Evolutionary conservation across 1,139 yeast species (phyloP).

Genomic region (Eremothecium gossypii): DNA sequence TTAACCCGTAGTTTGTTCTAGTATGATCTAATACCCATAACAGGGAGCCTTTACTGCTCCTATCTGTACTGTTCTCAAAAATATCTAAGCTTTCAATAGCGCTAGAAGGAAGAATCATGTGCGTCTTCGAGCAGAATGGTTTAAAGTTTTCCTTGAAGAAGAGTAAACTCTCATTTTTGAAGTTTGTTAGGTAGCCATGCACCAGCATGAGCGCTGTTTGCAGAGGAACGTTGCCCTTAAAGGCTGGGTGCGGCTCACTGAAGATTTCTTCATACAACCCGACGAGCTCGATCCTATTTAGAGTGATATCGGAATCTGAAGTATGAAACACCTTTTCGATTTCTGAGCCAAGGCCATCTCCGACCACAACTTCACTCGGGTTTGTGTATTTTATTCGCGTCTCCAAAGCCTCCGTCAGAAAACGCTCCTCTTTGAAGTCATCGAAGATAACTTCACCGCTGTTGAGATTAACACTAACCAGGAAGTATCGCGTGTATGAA

Average conservation of each 20-base stretch:
- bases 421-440: slow-evolving; percentile 45
- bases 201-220: slow-evolving; percentile 30
- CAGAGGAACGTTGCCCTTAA: not conserved
- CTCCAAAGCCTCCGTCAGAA: slow-evolving; percentile 51
- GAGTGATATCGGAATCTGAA: slow-evolving; percentile 19
- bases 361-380: slow-evolving; percentile 61
- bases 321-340: slow-evolving; percentile 16
- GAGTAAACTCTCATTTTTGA: slow-evolving; percentile 50
- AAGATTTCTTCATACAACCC: not conserved
- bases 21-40: slow-evolving; percentile 77
- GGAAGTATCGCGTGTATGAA: slow-evolving; percentile 15
- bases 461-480: slow-evolving; percentile 65
- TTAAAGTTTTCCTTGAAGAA: slow-evolving; percentile 41
- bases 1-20: slow-evolving; percentile 62
- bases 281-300: slow-evolving; percentile 2
- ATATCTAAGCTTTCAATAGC: slow-evolving; percentile 67
- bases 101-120: slow-evolving; percentile 62
- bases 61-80: slow-evolving; percentile 54
- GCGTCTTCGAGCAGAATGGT: slow-evolving; percentile 42
- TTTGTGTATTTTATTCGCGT: slow-evolving; percentile 63
- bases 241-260: not conserved
- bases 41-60: slow-evolving; percentile 54
- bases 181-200: slow-evolving; percentile 49
- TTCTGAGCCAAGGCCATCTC: slow-evolving; percentile 30
- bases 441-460: slow-evolving; percentile 77